These are phyloP conservation scores for Solanum appendiculatum DNA, from an alignment of 257 asterid genomes.

Conservation along the genomic window DNA sequence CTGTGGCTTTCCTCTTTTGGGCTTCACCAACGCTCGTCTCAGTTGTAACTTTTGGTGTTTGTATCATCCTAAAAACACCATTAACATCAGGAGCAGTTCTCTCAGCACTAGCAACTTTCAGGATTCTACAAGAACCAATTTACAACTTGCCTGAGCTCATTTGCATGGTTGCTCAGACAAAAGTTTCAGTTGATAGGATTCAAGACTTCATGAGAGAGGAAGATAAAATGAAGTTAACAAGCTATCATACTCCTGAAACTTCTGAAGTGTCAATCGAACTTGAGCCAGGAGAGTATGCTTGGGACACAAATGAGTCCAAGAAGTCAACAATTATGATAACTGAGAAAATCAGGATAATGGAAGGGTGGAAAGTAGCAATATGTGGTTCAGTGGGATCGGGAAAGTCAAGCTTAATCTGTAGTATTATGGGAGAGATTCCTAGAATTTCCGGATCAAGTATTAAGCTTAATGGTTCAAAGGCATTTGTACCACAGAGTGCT, in stretches of 20 bases:
- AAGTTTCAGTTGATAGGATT: slow-evolving; percentile 61
- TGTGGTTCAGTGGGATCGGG: slow-evolving; percentile 89
- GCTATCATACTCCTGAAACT: slow-evolving; percentile 6
- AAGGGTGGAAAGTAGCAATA: slow-evolving; percentile 67
- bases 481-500: slow-evolving; percentile 73
- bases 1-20: slow-evolving; percentile 78
- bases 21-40: slow-evolving; percentile 81
- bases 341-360: slow-evolving; percentile 29
- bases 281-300: slow-evolving; percentile 56
- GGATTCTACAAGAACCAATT: slow-evolving; percentile 84
- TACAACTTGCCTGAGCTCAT: slow-evolving; percentile 77
- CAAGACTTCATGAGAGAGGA: slow-evolving; percentile 44
- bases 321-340: slow-evolving; percentile 40
- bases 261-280: slow-evolving; percentile 49
- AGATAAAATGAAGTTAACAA: slow-evolving; percentile 29
- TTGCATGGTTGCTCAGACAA: slow-evolving; percentile 71
- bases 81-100: slow-evolving; percentile 68
- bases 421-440: slow-evolving; percentile 71
- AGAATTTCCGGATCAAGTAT: slow-evolving; percentile 46
- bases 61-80: slow-evolving; percentile 51
- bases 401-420: slow-evolving; percentile 60
- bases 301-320: slow-evolving; percentile 36
- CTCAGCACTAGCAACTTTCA: slow-evolving; percentile 77
- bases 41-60: slow-evolving; percentile 61
- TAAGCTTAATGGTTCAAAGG: slow-evolving; percentile 50